These are phyloP conservation scores for Boletus rufocinnamomeus DNA, from an alignment of 768 basidiomycete species.

Conservation along the genomic window DNA sequence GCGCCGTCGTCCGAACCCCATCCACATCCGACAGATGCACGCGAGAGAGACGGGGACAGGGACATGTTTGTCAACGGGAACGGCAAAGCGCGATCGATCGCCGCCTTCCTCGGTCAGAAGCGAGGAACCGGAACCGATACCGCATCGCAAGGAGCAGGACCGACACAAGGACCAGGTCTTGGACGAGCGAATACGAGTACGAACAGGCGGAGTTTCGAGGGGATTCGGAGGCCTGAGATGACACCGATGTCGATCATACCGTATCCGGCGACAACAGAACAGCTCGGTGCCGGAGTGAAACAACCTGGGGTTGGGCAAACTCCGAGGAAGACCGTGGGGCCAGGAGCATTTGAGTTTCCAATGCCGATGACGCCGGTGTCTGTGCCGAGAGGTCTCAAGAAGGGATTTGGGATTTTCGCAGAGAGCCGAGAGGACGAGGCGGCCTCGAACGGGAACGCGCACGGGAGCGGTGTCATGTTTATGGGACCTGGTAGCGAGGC, in stretches of 20 bases:
- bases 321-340: slow-evolving; percentile 16
- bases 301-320: slow-evolving; percentile 18
- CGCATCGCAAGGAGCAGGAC: neutral
- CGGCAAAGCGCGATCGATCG: slow-evolving; percentile 23
- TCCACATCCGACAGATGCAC: slow-evolving; percentile 1
- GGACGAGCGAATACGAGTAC: neutral
- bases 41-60: slow-evolving; percentile 7
- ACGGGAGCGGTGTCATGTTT: neutral
- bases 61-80: slow-evolving; percentile 8
- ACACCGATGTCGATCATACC: slow-evolving; percentile 29
- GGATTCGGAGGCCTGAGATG: slow-evolving; percentile 24
- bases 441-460: neutral
- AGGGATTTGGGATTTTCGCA: slow-evolving; percentile 4
- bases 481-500: slow-evolving; percentile 8
- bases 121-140: slow-evolving; percentile 6
- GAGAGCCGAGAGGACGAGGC: slow-evolving; percentile 11
- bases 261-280: slow-evolving; percentile 13
- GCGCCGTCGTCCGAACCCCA: slow-evolving; percentile 10
- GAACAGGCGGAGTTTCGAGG: slow-evolving; percentile 27
- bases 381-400: slow-evolving; percentile 16
- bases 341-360: slow-evolving; percentile 15
- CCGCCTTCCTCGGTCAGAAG: slow-evolving; percentile 27
- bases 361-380: slow-evolving; percentile 24
- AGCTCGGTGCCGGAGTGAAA: slow-evolving; percentile 3
- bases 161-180: slow-evolving; percentile 9